A percentile compares a stretch with the other conserved stretches of the same genome.
phyloP scores from a whole-genome alignment of 768 basidiomycete species.

The Kondoa subrosea region DNA sequence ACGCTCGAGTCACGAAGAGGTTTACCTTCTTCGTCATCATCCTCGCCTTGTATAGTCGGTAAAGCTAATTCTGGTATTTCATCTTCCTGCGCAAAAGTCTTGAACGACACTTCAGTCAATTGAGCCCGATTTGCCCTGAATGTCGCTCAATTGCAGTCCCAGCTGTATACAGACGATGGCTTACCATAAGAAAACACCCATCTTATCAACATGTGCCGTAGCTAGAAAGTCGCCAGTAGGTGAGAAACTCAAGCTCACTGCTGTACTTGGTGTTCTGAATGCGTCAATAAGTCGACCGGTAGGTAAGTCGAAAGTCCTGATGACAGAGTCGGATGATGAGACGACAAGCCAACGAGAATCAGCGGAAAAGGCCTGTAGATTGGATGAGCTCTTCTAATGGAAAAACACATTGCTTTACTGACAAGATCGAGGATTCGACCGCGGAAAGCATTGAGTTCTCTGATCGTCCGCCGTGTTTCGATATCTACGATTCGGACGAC shows the following conservation, averaged over 20 bases:
- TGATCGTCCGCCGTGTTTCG: constrained; percentile 69
- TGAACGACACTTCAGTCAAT: constrained; percentile 67
- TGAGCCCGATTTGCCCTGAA: constrained; percentile 87
- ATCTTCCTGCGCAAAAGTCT: constrained; percentile 59
- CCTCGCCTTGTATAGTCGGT: constrained; percentile 66
- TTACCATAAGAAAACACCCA: constrained; percentile 87
- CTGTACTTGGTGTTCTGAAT: constrained; percentile 69
- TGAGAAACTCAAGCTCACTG: constrained; percentile 79
- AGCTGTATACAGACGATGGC: constrained; percentile 17
- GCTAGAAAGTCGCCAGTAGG: constrained; percentile 92
- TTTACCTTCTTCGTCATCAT: constrained; percentile 46
- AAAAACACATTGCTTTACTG: constrained; percentile 27
- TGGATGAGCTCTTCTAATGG: background rate
- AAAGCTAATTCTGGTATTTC: constrained; percentile 43
- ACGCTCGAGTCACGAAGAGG: constrained; percentile 6
- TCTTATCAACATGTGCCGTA: constrained; percentile 79
- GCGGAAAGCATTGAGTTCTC: constrained; percentile 69
- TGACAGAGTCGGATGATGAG: constrained; percentile 72
- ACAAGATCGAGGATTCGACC: constrained; percentile 80
- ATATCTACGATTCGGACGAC: constrained; percentile 72
- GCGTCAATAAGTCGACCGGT: constrained; percentile 82
- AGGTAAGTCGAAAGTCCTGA: constrained; percentile 90
- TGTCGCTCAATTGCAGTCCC: constrained; percentile 1
- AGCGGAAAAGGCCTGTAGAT: constrained; percentile 65
- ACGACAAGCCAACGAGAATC: constrained; percentile 87